Evolutionary conservation across 2,329 filamentous ascomycete genomes (phyloP), one percentile per base, ranked within the genome.

Genomic region (Pyricularia sp.): DNA sequence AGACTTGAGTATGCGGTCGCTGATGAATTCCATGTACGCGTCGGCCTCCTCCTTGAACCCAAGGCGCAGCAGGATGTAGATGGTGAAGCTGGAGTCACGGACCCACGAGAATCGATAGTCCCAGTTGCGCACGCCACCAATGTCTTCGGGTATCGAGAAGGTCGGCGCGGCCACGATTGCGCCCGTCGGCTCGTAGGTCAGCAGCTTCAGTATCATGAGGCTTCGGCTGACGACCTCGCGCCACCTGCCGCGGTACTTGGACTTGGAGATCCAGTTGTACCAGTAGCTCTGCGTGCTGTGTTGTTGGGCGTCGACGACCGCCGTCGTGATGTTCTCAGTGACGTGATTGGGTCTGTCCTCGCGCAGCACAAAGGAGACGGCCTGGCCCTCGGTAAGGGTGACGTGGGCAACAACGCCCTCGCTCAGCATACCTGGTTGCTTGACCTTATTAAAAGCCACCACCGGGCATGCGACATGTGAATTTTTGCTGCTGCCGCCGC

Each of bases 101-200:
- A 92, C 84, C 89, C 89, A 93, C 10, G 82, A 89, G 74, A 84
- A 93, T n/a, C 88, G 82, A 71, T 90, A 90, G 72, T 90, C 87
- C 87, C 84, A 87, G 70, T 87, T 87, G 26, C 80, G 74, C 12
- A 78, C 76, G 16, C 88, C 88, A 22, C 88, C 88, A 53, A 91
- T 83, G 63, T 88, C 86, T 72, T 92, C 89, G 0, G 89, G 89
- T 1, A 92, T 81, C 0, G 88, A 91, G 70, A 92, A 93, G 0
- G 88, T 92, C 0, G 89, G 88, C 1, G 89, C 83, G 1, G 89
- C 89, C 40, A 91, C 81, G 63, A 92, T 91, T 9, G 89, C 89
- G 2, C 89, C 89, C 0, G 88, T 92, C 0, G 88, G 89, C 70
- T 92, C 89, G 69, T 87, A 92, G 0, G 88, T 91, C 69, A 92